Percentiles rank a stretch among this genome's conserved stretches.
These are phyloP conservation scores for Populus trichocarpa DNA, from an alignment of 441 rosid genomes.

Conservation along the genomic window DNA sequence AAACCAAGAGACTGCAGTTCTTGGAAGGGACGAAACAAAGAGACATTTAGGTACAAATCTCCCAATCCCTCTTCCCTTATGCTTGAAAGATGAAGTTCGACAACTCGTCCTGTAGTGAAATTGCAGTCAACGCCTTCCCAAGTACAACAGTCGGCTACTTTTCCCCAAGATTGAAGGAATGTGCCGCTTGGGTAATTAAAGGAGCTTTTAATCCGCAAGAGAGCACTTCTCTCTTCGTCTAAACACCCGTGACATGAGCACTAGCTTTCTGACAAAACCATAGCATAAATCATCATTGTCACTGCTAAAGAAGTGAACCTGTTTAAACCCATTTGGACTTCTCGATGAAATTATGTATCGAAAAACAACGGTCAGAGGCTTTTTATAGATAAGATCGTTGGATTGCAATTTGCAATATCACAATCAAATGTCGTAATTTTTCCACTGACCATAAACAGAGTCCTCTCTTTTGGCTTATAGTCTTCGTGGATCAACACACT, in stretches of 20 bases:
- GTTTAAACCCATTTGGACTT: too few relatives aligned
- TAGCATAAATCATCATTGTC: too few relatives aligned
- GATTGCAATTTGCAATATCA: too few relatives aligned
- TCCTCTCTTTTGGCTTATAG: too few relatives aligned
- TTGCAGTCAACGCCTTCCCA: background rate
- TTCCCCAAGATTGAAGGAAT: background rate
- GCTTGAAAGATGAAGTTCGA: background rate
- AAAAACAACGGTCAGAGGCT: too few relatives aligned
- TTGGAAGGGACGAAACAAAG: slow-evolving; percentile 20
- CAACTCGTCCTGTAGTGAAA: background rate
- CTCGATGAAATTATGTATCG: too few relatives aligned
- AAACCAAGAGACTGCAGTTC: background rate
- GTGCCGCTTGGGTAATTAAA: background rate
- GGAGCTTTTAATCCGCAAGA: background rate
- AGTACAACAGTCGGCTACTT: background rate
- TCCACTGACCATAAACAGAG: too few relatives aligned
- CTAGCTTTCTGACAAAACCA: too few relatives aligned
- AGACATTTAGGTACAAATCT: slow-evolving; percentile 5
- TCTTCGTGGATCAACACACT: too few relatives aligned
- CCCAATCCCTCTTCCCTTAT: background rate
- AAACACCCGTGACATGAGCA: background rate
- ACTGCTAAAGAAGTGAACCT: too few relatives aligned
- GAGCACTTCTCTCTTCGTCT: slow-evolving; percentile 1
- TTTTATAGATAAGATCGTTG: too few relatives aligned
- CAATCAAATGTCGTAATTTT: too few relatives aligned